These are phyloP conservation scores for Auricularia auricula-judae DNA, from an alignment of 768 basidiomycete species.

Conservation along the genomic window DNA sequence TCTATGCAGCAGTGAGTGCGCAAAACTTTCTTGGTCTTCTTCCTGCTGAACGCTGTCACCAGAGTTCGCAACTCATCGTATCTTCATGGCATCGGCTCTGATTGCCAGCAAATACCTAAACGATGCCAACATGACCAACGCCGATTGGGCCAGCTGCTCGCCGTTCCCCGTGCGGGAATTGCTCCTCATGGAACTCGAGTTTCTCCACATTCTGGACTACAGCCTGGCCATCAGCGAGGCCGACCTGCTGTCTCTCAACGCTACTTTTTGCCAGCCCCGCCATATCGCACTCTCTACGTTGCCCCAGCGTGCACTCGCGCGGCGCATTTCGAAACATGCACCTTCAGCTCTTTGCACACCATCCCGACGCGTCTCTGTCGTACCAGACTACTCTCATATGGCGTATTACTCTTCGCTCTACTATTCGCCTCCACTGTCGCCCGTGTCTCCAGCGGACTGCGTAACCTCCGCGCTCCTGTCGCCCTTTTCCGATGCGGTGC, in stretches of 20 bases:
- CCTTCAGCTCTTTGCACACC: neutral
- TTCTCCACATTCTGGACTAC: neutral
- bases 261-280: neutral
- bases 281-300: neutral
- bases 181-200: neutral
- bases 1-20: neutral
- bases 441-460: too few species aligned
- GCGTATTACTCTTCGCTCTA: neutral
- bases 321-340: neutral
- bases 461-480: too few species aligned
- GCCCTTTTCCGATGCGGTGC: too few species aligned
- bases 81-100: neutral
- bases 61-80: neutral
- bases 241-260: neutral
- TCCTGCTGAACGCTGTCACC: neutral
- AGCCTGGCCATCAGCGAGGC: neutral
- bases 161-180: neutral
- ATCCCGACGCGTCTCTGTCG: neutral
- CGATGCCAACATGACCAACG: neutral
- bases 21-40: neutral
- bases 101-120: neutral
- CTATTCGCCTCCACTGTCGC: neutral
- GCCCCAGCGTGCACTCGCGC: neutral
- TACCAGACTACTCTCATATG: neutral
- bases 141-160: neutral